Evolutionary conservation across 257 asterid genomes (phyloP), one percentile per base, ranked within the genome.

Genomic region (Ehretia macrophylla): DNA sequence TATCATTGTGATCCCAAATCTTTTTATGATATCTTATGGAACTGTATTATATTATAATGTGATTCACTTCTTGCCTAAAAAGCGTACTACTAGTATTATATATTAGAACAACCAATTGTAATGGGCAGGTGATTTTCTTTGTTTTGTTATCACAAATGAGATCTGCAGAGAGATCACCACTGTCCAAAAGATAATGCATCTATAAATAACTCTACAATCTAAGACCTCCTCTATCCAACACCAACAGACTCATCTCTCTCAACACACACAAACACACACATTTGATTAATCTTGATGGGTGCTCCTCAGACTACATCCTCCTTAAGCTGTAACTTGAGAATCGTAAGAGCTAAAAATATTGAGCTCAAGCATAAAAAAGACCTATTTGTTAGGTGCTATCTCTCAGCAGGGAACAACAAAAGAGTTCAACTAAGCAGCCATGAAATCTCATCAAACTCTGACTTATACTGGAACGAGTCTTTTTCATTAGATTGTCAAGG

Each of bases 381-480:
- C 40, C 65, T 82, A 18, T 87, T 87, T 52, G 81, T 87, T 0
- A 82, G 96, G 65, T 84, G 94, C 58, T 79, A 72, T 59, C 77
- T 87, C 37, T 67, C 88, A 6, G 62, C 82, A 56, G 75, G 82
- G 62, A 70, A 64, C 66, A 72, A 73, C 64, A 71, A 47, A 59
- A 82, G 73, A 68, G 70, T 77, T 50, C 71, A 72, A 21, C 23
- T 84, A 66, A 81, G 75, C 63, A 87, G 64, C 69, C 70, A 59
- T 19, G 62, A 76, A 51, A 73, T 82, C 71, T 42, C 86, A 61
- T 72, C 85, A 47, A 60, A 75, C 5, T 78, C 83, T 13, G 58
- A 75, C 63, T 56, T 69, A 14, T 50, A 38, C 14, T 87, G 86
- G 96, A 52, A 82, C 32, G 83, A 80, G 27, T 67, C 72, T n/a